phyloP scores from a whole-genome alignment of 176 grass and related monocot genomes.

The Musa troglodytarum region DNA sequence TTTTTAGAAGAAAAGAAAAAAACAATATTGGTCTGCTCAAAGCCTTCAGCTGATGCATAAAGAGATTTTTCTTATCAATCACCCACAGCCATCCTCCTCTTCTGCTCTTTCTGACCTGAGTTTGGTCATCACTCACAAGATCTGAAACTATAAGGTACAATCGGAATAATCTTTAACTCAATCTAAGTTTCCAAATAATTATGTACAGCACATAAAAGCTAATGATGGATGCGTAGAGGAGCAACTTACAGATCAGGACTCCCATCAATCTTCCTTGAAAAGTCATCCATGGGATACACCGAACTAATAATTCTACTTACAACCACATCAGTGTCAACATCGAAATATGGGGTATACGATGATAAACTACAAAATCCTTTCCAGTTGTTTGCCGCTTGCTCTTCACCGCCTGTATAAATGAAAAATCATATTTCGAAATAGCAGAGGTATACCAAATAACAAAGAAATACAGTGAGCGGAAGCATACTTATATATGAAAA shows the following conservation, averaged over 20 bases:
- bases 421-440: background rate
- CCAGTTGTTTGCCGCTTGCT: conserved; percentile 59
- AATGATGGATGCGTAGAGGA: conserved; percentile 9
- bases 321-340: conserved; percentile 92
- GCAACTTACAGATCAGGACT: conserved; percentile 94
- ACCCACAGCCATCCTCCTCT: background rate
- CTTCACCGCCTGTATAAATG: conserved; percentile 54
- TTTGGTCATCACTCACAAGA: background rate
- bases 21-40: too few species aligned
- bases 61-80: background rate
- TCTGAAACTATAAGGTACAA: too few species aligned
- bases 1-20: too few species aligned
- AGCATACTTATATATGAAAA: background rate
- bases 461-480: background rate
- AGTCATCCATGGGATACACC: conserved; percentile 71
- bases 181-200: background rate
- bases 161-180: background rate
- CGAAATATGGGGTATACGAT: conserved; percentile 89
- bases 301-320: conserved; percentile 70
- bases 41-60: background rate
- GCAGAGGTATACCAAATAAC: background rate
- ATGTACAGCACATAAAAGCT: background rate
- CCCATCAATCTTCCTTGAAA: conserved; percentile 82
- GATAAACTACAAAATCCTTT: conserved; percentile 85
- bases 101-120: background rate